Evolutionary conservation across 208 protist species (phyloP), one percentile per base, ranked within the genome.

Genomic region (Lotmaria passim): DNA sequence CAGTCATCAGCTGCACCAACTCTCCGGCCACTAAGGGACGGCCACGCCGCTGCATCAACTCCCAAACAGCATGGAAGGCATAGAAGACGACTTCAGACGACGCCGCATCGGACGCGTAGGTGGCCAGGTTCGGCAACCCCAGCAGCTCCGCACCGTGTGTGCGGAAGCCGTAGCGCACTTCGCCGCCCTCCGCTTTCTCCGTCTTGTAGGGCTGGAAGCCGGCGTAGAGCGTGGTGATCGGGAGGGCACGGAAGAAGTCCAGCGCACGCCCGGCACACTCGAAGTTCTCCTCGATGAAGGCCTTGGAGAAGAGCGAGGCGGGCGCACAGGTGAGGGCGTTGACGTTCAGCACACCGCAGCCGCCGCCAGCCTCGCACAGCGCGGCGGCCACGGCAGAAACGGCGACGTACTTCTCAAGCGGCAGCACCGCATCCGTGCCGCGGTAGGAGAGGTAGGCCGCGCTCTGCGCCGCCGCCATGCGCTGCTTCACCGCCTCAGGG

Each of bases 381-480:
- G 47, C 56, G 7, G 69, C 75, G 17, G 63, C 64, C 19, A 76
- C 69, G 1, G 62, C 36, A 21, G 59, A 70, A 34, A 81, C 55
- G 14, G 69, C 30, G 21, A 57, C 59, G 50, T 73, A 77, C 57
- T 60, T 39, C 64, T 81, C 68, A 23, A 81, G 44, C 31, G 75
- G 69, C 8, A 53, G 11, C 1, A 76, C 11, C 6, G 11, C 38
- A 17, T 56, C 57, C 15, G 56, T 70, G 10, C 62, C 55, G 31
- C 47, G 50, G 69, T 77, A 78, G 7, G 64, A 70, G 11, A 76
- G 52, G 24, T 60, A 76, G 17, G 55, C 62, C 2, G 55, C 63
- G 36, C 64, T 72, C 30, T 68, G 41, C 30, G 39, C 56, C 15
- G 3, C 19, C 0, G 19, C 19, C 46, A 76, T 58, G 11, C 3